phyloP scores from a whole-genome alignment of 352 stramenopile genomes.

The Peronosclerospora sorghi region DNA sequence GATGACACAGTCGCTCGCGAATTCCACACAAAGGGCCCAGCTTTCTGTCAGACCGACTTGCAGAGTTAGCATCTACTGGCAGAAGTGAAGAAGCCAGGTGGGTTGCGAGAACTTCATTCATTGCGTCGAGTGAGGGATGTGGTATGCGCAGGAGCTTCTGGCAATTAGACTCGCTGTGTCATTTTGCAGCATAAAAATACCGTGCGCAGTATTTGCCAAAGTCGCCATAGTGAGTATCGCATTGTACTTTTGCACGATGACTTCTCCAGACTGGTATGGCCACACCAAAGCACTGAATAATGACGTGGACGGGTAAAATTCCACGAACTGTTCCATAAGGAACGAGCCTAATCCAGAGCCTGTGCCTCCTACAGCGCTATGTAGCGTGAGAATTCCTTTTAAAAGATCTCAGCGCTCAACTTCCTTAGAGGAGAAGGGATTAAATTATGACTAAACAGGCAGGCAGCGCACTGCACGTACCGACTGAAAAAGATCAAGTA shows the following conservation, averaged over 20 bases:
- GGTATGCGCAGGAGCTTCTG: conserved; percentile 38
- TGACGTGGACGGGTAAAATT: conserved; percentile 42
- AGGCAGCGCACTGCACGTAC: conserved; percentile 9
- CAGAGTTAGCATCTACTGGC: conserved; percentile 8
- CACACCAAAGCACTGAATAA: conserved; percentile 73
- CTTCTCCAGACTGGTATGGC: conserved; percentile 74
- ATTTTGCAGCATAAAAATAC: conserved; percentile 68
- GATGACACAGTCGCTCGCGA: conserved; percentile 35
- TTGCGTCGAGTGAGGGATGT: conserved; percentile 45
- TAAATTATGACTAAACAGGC: background rate
- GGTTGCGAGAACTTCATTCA: conserved; percentile 23
- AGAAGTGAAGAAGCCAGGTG: conserved; percentile 47
- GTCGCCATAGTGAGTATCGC: conserved; percentile 77
- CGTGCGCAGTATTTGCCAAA: conserved; percentile 43
- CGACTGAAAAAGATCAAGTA: conserved; percentile 37
- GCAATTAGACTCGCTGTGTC: conserved; percentile 50
- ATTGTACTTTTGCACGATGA: conserved; percentile 86
- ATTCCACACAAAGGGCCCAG: conserved; percentile 31
- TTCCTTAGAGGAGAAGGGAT: conserved; percentile 24
- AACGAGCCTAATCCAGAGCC: conserved; percentile 81
- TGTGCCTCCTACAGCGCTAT: conserved; percentile 81
- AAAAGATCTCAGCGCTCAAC: conserved; percentile 31
- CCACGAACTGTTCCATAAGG: conserved; percentile 58
- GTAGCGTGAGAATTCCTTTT: conserved; percentile 40
- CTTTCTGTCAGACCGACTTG: background rate